Evolutionary conservation across 2,329 filamentous ascomycete genomes (phyloP).

Genomic region (Penicillium olsonii): DNA sequence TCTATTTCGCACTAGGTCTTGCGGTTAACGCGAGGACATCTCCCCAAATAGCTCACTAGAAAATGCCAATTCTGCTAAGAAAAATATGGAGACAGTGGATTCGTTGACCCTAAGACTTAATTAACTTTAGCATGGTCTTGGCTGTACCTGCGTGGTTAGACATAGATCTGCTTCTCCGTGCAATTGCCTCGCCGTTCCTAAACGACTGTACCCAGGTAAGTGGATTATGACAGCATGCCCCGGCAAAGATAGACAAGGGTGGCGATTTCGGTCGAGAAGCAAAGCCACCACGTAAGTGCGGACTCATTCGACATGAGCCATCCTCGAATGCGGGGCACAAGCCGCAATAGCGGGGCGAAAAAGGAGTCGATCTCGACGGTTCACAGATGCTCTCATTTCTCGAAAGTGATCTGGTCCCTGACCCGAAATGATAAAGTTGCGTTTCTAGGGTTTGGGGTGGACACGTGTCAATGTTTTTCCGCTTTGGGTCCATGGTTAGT

Average conservation of each 20-base stretch:
- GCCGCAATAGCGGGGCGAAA: conserved; percentile 3
- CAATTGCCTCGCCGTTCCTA: not conserved
- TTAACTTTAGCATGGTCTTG: conserved; percentile 7
- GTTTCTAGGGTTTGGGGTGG: conserved; percentile 9
- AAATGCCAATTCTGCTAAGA: not conserved
- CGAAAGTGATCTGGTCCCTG: conserved; percentile 1
- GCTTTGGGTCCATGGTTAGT: not conserved
- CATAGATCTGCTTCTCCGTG: not conserved
- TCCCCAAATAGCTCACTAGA: not conserved
- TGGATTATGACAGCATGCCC: not conserved
- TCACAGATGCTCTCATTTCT: not conserved
- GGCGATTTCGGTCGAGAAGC: conserved; percentile 2
- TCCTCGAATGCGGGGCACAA: conserved; percentile 5
- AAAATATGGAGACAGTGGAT: not conserved
- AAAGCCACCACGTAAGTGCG: conserved; percentile 3
- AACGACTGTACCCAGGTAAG: not conserved
- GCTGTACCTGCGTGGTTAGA: not conserved
- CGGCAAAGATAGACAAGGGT: not conserved
- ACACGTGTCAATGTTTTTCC: conserved; percentile 9
- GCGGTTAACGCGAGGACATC: not conserved
- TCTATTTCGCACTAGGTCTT: not conserved
- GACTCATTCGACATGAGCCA: conserved; percentile 1
- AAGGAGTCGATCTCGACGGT: not conserved
- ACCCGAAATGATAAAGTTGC: conserved; percentile 5
- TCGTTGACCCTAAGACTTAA: conserved; percentile 1